These are phyloP conservation scores for Phylloporus gajari DNA, from an alignment of 1,284 basidiomycete species.

Conservation along the genomic window DNA sequence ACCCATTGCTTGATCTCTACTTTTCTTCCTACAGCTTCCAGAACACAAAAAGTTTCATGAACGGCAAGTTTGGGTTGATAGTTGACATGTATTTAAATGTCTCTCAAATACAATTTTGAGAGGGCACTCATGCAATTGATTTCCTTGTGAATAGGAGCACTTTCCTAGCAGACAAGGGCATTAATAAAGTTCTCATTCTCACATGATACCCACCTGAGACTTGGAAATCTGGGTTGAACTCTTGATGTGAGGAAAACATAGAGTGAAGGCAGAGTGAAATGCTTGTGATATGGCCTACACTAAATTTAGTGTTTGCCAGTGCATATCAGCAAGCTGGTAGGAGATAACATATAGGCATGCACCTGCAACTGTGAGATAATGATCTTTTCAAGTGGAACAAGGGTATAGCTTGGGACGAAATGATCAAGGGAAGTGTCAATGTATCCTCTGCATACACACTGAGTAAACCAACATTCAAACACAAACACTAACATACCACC, in stretches of 20 bases:
- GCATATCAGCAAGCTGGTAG: slow-evolving; percentile 20
- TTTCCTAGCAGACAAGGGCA: slow-evolving; percentile 20
- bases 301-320: slow-evolving; percentile 52
- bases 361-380: slow-evolving; percentile 66
- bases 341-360: slow-evolving; percentile 22
- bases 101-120: slow-evolving; percentile 60
- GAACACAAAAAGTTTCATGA: slow-evolving; percentile 50
- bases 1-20: slow-evolving; percentile 64
- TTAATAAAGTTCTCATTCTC: not conserved
- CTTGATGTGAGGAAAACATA: slow-evolving; percentile 47
- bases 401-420: slow-evolving; percentile 67
- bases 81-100: slow-evolving; percentile 60
- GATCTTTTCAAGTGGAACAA: slow-evolving; percentile 62
- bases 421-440: slow-evolving; percentile 53
- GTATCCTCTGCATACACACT: slow-evolving; percentile 40
- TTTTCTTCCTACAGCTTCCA: slow-evolving; percentile 51
- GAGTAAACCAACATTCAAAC: slow-evolving; percentile 16
- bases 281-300: slow-evolving; percentile 62
- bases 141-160: slow-evolving; percentile 48
- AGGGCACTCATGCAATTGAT: slow-evolving; percentile 59
- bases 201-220: slow-evolving; percentile 46
- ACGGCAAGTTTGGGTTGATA: slow-evolving; percentile 58
- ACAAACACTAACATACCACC: slow-evolving; percentile 40
- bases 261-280: slow-evolving; percentile 63
- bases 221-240: slow-evolving; percentile 37